Evolutionary conservation across 768 basidiomycete genomes (phyloP), one percentile per base, ranked within the genome.

Genomic region (Pleurotus tuber-regium): DNA sequence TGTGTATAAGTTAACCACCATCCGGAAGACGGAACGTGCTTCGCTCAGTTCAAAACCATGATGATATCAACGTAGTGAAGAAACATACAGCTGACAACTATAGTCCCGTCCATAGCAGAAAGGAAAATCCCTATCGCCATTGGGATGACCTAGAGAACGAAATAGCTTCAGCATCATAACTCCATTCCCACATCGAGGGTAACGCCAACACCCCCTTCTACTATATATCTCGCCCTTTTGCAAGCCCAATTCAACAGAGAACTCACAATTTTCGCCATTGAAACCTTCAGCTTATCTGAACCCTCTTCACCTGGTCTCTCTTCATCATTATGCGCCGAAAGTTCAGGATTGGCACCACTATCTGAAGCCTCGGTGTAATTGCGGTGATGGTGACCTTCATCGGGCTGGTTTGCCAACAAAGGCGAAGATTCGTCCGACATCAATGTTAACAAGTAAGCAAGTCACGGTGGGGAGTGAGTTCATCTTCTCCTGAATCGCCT

Each of bases 91-190:
- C 77, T 74, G 16, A 75, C 70, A 26, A 80, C 70, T 14, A 79
- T 76, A 1, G 76, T 80, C 36, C 66, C 70, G 54, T 80, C 77
- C 72, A 77, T 73, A 8, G 78, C 77, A 11, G 66, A 60, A 4
- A 80, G 63, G 46, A 79, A 74, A 7, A 75, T 71, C 2, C 77
- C 77, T 25, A 78, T 63, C 11, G 74, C 70, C 74, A 78, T 73
- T 7, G 77, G 75, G 53, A 76, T 61, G 10, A 79, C 54, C 76
- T 77, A 49, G 35, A 38, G 6, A 12, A 8, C 35, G 9, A n/a
- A 38, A 4, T 16, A 8, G 2, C 7, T 8, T 38, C 35, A 38
- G 35, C 14, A 11, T 19, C 7, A 19, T n/a, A 38, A n/a, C 14
- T 38, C n/a, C n/a, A 38, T 16, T 19, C 14, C n/a, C n/a, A n/a